Conservation (phyloP, 495 filamentous ascomycete genomes). For the Penicillium soppii region DNA sequence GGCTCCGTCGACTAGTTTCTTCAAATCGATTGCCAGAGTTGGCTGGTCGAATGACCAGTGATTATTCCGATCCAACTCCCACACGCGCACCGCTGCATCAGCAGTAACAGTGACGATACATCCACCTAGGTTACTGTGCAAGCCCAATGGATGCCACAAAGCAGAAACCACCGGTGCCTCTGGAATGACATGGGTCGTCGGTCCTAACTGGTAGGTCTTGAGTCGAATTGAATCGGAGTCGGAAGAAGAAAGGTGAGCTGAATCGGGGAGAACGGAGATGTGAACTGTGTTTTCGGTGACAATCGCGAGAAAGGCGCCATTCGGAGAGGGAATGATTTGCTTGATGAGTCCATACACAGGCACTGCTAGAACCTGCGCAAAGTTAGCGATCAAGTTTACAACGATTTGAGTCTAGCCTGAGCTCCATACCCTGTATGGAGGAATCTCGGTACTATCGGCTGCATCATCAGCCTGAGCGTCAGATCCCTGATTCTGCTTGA, state of each 20-base stretch:
- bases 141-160: constrained; percentile 84
- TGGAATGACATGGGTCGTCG: constrained; percentile 83
- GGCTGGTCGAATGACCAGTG: constrained; percentile 81
- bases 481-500: constrained; percentile 31
- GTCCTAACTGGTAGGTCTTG: constrained; percentile 81
- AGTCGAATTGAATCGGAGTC: constrained; percentile 66
- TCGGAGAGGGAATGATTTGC: constrained; percentile 79
- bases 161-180: constrained; percentile 72
- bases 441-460: constrained; percentile 3
- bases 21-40: constrained; percentile 76
- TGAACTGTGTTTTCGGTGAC: constrained; percentile 81
- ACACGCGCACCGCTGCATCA: constrained; percentile 81
- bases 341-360: constrained; percentile 72
- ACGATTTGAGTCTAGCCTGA: background rate
- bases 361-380: constrained; percentile 62
- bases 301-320: constrained; percentile 75
- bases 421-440: constrained; percentile 35
- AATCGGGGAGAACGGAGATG: constrained; percentile 74
- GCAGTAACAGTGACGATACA: constrained; percentile 80
- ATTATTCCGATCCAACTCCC: constrained; percentile 79
- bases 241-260: constrained; percentile 63
- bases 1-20: constrained; percentile 76
- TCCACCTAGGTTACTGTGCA: constrained; percentile 53
- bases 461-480: constrained; percentile 10
- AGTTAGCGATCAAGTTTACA: constrained; percentile 9